Conservation (phyloP, 495 filamentous ascomycete species). For the Friedmanniomyces simplex region DNA sequence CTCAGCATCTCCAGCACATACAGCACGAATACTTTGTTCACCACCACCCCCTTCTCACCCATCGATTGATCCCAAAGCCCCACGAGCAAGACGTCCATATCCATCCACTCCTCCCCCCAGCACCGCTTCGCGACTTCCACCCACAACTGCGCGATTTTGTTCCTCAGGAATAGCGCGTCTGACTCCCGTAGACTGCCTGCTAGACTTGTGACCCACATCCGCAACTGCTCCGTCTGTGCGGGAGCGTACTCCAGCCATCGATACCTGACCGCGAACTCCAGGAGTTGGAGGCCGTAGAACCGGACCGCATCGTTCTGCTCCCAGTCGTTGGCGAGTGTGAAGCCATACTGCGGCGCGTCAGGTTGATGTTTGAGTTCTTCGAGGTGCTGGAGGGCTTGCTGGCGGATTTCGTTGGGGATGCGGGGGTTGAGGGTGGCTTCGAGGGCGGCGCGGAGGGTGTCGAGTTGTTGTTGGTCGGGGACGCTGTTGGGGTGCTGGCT, state of each 20-base stretch:
- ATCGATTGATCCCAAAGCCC: conserved; percentile 63
- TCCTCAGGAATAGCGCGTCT: conserved; percentile 76
- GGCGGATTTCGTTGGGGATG: conserved; percentile 72
- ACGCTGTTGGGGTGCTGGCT: conserved; percentile 2
- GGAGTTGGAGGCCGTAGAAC: conserved; percentile 82
- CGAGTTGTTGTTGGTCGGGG: conserved; percentile 21
- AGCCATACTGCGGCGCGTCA: conserved; percentile 77
- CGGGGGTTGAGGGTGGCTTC: conserved; percentile 73
- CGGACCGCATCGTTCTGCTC: conserved; percentile 68
- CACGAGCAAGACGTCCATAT: conserved; percentile 81
- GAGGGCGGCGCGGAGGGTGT: conserved; percentile 68
- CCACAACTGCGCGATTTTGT: conserved; percentile 94
- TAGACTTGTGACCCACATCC: conserved; percentile 64
- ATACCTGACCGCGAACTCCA: conserved; percentile 80
- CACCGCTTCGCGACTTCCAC: conserved; percentile 85
- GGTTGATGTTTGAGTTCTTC: conserved; percentile 68
- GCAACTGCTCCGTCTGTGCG: conserved; percentile 53
- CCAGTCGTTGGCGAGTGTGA: conserved; percentile 62
- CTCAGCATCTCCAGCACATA: conserved; percentile 84
- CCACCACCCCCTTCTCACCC: conserved; percentile 35
- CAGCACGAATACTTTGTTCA: conserved; percentile 71
- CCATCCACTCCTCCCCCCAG: conserved; percentile 83
- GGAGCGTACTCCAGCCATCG: conserved; percentile 60
- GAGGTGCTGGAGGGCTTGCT: conserved; percentile 71
- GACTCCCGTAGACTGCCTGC: conserved; percentile 58